A percentile compares a stretch with the other conserved stretches of the same genome.
phyloP scores from a whole-genome alignment of 139 green algal genomes.

The Coccomyxa sp. region DNA sequence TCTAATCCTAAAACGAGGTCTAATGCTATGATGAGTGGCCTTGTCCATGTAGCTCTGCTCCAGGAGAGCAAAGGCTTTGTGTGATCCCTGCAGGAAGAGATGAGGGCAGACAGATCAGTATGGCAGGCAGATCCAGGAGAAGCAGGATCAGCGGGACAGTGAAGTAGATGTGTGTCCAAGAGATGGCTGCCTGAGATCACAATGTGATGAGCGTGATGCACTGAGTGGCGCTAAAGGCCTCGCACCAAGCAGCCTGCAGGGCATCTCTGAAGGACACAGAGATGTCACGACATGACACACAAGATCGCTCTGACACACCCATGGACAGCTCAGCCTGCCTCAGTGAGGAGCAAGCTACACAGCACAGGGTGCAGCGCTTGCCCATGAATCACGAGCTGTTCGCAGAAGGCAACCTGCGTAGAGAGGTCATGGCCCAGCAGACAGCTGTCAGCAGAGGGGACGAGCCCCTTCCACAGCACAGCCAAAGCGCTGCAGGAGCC shows the following conservation, averaged over 20 bases:
- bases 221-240: background rate
- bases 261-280: background rate
- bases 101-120: too few species aligned
- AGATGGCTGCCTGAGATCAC: too few species aligned
- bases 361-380: background rate
- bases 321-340: too few species aligned
- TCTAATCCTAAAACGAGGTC: too few species aligned
- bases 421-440: conserved; percentile 10
- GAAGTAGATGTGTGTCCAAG: too few species aligned
- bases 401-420: conserved; percentile 17
- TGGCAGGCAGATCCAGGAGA: too few species aligned
- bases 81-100: too few species aligned
- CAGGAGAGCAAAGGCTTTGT: too few species aligned
- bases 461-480: background rate
- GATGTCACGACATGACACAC: background rate
- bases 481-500: background rate
- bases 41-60: too few species aligned
- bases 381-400: conserved; percentile 17
- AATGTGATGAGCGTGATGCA: background rate
- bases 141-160: too few species aligned
- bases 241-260: background rate
- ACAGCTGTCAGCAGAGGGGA: background rate
- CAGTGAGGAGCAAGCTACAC: background rate
- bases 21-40: too few species aligned
- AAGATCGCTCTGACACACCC: background rate